phyloP scores from a whole-genome alignment of 768 basidiomycete species.

The Lentinula raphanica region DNA sequence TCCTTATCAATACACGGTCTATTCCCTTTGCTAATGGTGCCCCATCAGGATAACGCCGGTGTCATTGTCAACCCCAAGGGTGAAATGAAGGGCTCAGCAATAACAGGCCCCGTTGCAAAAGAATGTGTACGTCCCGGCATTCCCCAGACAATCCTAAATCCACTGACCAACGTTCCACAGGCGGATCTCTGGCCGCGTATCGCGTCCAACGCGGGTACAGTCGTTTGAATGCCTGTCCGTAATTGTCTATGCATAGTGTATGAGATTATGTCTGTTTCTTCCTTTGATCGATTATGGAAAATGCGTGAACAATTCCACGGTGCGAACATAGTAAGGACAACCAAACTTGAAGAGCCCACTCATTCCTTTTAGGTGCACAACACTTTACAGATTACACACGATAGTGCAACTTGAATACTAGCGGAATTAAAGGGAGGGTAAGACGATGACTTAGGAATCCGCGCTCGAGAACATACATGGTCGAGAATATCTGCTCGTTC shows the following conservation, averaged over 20 bases:
- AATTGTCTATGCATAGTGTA: background rate
- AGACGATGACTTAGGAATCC: too few relatives aligned
- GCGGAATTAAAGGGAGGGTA: too few relatives aligned
- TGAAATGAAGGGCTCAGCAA: slow-evolving; percentile 99
- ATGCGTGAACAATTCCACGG: background rate
- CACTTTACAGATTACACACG: too few relatives aligned
- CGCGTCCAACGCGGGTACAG: slow-evolving; percentile 97
- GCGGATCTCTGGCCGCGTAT: slow-evolving; percentile 99
- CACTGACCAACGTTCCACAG: slow-evolving; percentile 30
- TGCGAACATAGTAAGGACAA: too few relatives aligned
- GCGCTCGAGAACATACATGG: too few relatives aligned
- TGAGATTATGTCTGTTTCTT: background rate
- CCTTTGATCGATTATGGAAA: background rate
- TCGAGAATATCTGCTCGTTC: too few relatives aligned
- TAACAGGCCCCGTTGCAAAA: slow-evolving; percentile 97
- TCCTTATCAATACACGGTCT: background rate
- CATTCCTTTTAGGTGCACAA: too few relatives aligned
- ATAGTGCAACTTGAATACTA: too few relatives aligned
- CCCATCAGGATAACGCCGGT: slow-evolving; percentile 79
- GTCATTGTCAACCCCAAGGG: slow-evolving; percentile 99
- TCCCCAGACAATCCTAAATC: background rate
- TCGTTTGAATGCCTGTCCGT: slow-evolving; percentile 50
- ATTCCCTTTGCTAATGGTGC: background rate
- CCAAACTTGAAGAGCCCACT: too few relatives aligned
- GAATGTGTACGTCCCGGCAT: slow-evolving; percentile 77